Base-by-base conservation (phyloP, 2,329 filamentous ascomycete species). In the Falciphora oryzae region DNA sequence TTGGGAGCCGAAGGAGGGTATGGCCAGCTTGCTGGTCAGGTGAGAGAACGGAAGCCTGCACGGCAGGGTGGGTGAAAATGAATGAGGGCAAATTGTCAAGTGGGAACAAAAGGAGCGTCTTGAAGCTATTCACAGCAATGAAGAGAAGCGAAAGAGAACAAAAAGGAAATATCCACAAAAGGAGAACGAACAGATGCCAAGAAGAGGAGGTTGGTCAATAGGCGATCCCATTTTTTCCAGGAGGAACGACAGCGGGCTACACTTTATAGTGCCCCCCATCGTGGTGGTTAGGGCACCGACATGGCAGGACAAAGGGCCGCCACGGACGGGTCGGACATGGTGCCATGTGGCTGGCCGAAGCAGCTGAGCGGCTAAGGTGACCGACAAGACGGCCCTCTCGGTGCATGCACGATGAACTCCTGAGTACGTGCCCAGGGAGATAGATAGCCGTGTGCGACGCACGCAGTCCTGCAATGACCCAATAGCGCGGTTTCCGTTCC, bases 11-110 rank as follows among this genome's bases (percentile, higher is more conserved):
- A 58, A 58, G n/a, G 38, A 60, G 28, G 14, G 59, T 61, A n/a
- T 50, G 32, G 25, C 35, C 35, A 38, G 31, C n/a, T 44, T 11
- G 32, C 18, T 53, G 22, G 63, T 63, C 27, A 59, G 57, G 65
- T 57, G 66, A 73, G 69, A 59, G 70, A 73, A 71, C 67, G 70
- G 67, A 73, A 71, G 65, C 70, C 74, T 71, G 74, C 73, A 66
- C 73, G 73, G 71, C 75, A 76, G 73, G 69, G 32, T 59, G 25
- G 14, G 63, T 65, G 38, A 14, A 14, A 65, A 61, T 60, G 62
- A 67, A n/a, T 50, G 64, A 64, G 66, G 65, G 62, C 59, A 66
- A 62, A 27, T n/a, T 66, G 69, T n/a, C n/a, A n/a, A n/a, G n/a
- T 64, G 68, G 66, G 57, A 61, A 56, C 69, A 66, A 68, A 67